Conservation (phyloP, 2,329 filamentous ascomycete species). For the Fusarium torreyae region DNA sequence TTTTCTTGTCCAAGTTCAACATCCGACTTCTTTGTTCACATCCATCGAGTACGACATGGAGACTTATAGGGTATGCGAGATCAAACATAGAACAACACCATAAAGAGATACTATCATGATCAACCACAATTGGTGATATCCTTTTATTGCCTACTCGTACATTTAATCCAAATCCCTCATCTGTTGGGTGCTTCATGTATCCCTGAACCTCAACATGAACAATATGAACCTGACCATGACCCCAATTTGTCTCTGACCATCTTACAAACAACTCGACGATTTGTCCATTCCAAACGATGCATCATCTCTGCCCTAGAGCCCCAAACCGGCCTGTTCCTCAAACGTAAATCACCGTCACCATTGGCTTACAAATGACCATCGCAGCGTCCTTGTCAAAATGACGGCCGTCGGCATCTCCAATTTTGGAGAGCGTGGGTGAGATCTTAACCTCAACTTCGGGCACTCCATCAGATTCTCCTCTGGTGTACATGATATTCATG, state of each 20-base stretch:
- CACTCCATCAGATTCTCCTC: constrained; percentile 1
- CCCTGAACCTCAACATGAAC: neutral
- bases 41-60: too few relatives aligned
- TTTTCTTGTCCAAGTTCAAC: neutral
- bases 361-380: constrained; percentile 16
- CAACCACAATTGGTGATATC: neutral
- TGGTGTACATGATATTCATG: constrained; percentile 1
- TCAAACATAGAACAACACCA: too few relatives aligned
- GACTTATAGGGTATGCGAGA: too few relatives aligned
- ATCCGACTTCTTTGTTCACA: neutral
- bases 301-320: neutral
- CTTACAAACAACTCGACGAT: neutral
- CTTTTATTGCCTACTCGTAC: neutral
- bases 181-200: neutral
- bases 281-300: neutral
- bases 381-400: constrained; percentile 8
- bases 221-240: neutral
- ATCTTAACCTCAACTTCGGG: constrained; percentile 21
- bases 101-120: neutral
- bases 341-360: constrained; percentile 9
- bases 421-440: constrained; percentile 30
- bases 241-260: neutral
- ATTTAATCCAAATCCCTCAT: neutral
- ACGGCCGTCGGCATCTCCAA: constrained; percentile 32
- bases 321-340: neutral